Base-by-base conservation (phyloP, 345 rosid genomes). In the Brassica carinata region DNA sequence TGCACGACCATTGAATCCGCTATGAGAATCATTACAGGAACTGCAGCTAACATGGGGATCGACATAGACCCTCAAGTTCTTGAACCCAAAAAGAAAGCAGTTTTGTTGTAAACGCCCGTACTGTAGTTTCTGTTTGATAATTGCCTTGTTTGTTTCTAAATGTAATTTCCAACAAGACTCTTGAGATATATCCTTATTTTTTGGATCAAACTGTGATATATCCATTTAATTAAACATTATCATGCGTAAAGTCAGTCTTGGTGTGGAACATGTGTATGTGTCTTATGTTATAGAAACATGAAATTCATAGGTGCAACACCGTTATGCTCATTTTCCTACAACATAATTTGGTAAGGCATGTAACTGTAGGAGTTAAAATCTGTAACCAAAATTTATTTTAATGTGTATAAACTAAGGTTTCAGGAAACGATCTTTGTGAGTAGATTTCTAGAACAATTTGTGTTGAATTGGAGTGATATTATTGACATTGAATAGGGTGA, bases 1-100 rank as follows among this genome's bases (percentile, higher is more conserved):
- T 92, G 98, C 79, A 85, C 83, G 0, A 87, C 84, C 11, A 77
- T 94, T 65, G 98, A 92, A 77, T 90, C 98, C 3, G 98, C 97
- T 5, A 92, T 89, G 96, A 89, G 97, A 85, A 85, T 90, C 69
- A 92, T 92, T 78, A 96, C 98, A 2, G 97, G 98, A 29, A 94
- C 98, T 8, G 96, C 98, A 13, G 94, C 93, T 72, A 94, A 92
- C 70, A 90, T 94, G 97, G 98, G 97, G 59, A 91, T 92, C 19
- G 91, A 92, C 38, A 69, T 92, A 1, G 97, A 94, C 70, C 98
- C 98, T 34, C 97, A 96, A 4, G 76, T 94, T 89, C 98, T 94
- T 71, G 91, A 88, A 82, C 88, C 89, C 72, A 94, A 88, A 72
- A 74, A 81, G 89, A 89, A 92, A 85, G 86, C 79, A 76, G 68